Evolutionary conservation across 2,329 filamentous ascomycete genomes (phyloP).

Genomic region (Cladosporium colombiae): DNA sequence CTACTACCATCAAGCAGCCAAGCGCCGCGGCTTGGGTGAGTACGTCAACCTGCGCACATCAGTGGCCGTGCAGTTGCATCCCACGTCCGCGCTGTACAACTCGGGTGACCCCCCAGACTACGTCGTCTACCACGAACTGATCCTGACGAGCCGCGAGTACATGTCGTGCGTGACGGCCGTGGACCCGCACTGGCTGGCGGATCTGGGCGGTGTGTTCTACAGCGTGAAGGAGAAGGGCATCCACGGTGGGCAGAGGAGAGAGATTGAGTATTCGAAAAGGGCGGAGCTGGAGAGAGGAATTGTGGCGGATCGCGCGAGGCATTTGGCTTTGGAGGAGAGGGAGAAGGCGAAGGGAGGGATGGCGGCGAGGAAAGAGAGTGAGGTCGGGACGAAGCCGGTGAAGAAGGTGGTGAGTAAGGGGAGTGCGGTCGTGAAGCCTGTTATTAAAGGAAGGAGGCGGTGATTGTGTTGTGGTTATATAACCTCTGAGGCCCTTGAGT

Average conservation of each 20-base stretch:
- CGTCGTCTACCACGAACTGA: slow-evolving; percentile 96
- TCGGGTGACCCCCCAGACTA: slow-evolving; percentile 93
- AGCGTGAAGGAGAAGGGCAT: slow-evolving; percentile 95
- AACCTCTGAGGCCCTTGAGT: not conserved
- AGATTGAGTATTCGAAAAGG: slow-evolving; percentile 36
- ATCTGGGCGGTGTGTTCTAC: slow-evolving; percentile 95
- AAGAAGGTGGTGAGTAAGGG: slow-evolving; percentile 29
- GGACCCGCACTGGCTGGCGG: slow-evolving; percentile 95
- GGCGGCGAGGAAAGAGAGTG: slow-evolving; percentile 22
- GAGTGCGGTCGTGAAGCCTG: slow-evolving; percentile 35
- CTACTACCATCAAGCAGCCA: slow-evolving; percentile 97
- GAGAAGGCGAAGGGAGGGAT: slow-evolving; percentile 19
- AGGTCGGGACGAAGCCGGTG: not conserved
- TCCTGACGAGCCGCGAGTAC: slow-evolving; percentile 95
- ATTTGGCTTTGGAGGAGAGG: slow-evolving; percentile 24
- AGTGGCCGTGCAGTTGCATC: slow-evolving; percentile 91
- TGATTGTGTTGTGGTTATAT: not conserved
- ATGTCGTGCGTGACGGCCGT: slow-evolving; percentile 97
- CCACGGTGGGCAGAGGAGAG: slow-evolving; percentile 29
- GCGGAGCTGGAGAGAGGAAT: slow-evolving; percentile 35
- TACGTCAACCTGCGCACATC: slow-evolving; percentile 96
- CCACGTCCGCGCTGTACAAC: slow-evolving; percentile 89
- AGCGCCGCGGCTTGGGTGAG: slow-evolving; percentile 93
- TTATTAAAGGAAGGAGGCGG: slow-evolving; percentile 23
- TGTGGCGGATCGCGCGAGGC: slow-evolving; percentile 29